Conservation (phyloP, 164 flowering plant genomes). For the Vitis cinerea region DNA sequence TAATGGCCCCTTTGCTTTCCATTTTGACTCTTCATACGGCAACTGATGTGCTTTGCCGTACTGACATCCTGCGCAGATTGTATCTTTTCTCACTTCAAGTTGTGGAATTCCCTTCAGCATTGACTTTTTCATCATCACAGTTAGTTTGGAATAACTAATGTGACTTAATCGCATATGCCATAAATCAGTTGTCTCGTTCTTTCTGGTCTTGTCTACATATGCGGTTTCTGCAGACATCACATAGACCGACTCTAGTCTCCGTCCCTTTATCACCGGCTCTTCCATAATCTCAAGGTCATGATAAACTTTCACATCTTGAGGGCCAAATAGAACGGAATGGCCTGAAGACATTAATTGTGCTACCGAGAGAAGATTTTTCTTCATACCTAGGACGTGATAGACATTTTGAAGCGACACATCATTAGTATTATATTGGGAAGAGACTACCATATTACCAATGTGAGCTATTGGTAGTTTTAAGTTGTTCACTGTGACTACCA, state of each 20-base stretch:
- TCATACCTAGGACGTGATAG: conserved; percentile 20
- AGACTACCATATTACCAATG: background rate
- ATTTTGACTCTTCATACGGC: no score
- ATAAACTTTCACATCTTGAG: conserved; percentile 20
- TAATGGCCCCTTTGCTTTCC: no score
- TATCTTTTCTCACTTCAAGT: conserved; percentile 7
- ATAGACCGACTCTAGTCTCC: conserved; percentile 14
- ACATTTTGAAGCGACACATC: conserved; percentile 10
- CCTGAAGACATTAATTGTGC: conserved; percentile 14
- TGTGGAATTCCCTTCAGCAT: conserved; percentile 19
- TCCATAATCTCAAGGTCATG: background rate
- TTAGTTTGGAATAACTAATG: conserved; percentile 11
- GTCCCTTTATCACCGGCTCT: conserved; percentile 5
- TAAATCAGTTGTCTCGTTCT: conserved; percentile 12
- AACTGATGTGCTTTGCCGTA: no score
- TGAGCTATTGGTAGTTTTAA: conserved; percentile 14
- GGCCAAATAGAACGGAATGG: conserved; percentile 19
- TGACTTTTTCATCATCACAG: conserved; percentile 7
- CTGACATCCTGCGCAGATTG: conserved; percentile 15
- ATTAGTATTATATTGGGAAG: background rate
- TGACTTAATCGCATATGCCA: conserved; percentile 18
- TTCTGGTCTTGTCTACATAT: conserved; percentile 12
- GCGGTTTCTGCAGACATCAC: conserved; percentile 13
- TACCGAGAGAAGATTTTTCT: conserved; percentile 17
- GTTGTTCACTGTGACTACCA: conserved; percentile 15